Conservation (phyloP, 495 filamentous ascomycete genomes). For the Neohortaea acidophila region DNA sequence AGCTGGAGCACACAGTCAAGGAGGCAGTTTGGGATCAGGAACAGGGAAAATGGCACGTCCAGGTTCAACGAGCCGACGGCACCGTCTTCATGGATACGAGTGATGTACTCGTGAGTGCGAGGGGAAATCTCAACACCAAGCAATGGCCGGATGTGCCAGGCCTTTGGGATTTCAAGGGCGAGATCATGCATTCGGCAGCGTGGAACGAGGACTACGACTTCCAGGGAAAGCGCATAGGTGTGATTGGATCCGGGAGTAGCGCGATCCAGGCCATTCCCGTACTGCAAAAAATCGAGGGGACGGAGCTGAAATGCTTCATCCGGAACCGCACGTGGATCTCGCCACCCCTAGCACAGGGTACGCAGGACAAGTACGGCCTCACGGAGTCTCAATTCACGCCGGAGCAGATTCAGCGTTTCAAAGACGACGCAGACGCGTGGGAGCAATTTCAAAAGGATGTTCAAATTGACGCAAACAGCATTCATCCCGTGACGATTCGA, state of each 20-base stretch:
- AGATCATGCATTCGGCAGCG: conserved; percentile 24
- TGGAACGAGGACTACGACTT: conserved; percentile 27
- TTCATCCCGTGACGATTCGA: conserved; percentile 23
- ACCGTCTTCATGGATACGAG: conserved; percentile 16
- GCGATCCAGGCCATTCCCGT: conserved; percentile 27
- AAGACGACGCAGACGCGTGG: conserved; percentile 17
- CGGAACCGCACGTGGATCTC: conserved; percentile 26
- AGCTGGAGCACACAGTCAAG: conserved; percentile 20
- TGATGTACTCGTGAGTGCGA: conserved; percentile 23
- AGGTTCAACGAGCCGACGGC: conserved; percentile 19
- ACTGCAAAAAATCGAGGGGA: conserved; percentile 18
- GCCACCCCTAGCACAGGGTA: conserved; percentile 16
- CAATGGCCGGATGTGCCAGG: conserved; percentile 25
- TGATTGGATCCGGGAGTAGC: conserved; percentile 25
- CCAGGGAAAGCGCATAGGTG: conserved; percentile 23
- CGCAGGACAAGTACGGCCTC: conserved; percentile 19
- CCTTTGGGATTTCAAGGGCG: conserved; percentile 22
- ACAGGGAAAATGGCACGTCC: conserved; percentile 23
- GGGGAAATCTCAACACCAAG: conserved; percentile 24
- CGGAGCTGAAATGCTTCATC: conserved; percentile 21
- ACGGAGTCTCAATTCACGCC: conserved; percentile 12
- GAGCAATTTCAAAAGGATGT: conserved; percentile 23
- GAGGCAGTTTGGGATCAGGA: conserved; percentile 19
- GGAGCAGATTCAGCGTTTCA: conserved; percentile 14
- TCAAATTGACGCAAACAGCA: conserved; percentile 24